Evolutionary conservation across 805 yeast species (phyloP).

Genomic region (Deakozyma indianensis): DNA sequence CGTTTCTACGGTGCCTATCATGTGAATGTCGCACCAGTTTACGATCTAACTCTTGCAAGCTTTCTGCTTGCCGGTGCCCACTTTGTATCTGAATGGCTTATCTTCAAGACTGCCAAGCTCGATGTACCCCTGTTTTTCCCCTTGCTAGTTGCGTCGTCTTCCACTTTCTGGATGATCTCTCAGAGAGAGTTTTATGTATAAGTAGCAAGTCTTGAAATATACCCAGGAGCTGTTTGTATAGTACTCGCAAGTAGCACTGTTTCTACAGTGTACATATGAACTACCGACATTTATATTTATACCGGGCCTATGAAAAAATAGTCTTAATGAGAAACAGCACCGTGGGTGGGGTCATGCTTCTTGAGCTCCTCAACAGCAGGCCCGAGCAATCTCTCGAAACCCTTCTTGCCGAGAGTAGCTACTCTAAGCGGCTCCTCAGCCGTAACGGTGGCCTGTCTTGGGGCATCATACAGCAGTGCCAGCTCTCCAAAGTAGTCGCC

Average conservation of each 20-base stretch:
- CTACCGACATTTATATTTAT: too few species aligned
- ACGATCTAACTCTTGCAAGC: slow-evolving; percentile 64
- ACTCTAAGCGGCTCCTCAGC: slow-evolving; percentile 67
- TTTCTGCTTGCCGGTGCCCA: slow-evolving; percentile 75
- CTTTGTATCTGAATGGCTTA: slow-evolving; percentile 70
- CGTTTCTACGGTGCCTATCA: slow-evolving; percentile 80
- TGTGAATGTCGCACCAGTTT: slow-evolving; percentile 53
- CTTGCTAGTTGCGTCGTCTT: slow-evolving; percentile 57
- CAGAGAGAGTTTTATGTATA: slow-evolving; percentile 52
- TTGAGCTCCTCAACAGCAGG: slow-evolving; percentile 74
- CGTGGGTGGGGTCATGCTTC: slow-evolving; percentile 54
- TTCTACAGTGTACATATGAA: too few species aligned
- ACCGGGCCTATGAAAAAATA: too few species aligned
- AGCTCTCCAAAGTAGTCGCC: slow-evolving; percentile 97
- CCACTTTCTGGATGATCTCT: slow-evolving; percentile 66
- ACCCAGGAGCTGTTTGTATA: too few species aligned
- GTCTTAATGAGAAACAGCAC: background rate
- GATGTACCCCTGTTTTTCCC: slow-evolving; percentile 90
- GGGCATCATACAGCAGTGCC: slow-evolving; percentile 79
- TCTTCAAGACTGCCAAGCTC: slow-evolving; percentile 63
- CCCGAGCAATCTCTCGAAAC: slow-evolving; percentile 86
- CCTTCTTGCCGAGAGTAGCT: slow-evolving; percentile 84
- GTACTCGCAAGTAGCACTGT: too few species aligned
- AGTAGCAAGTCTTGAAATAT: background rate
- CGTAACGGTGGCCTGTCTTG: slow-evolving; percentile 86